A percentile compares a stretch with the other conserved stretches of the same genome.
Conservation (phyloP, 495 filamentous ascomycete species). For the Podospora conica region DNA sequence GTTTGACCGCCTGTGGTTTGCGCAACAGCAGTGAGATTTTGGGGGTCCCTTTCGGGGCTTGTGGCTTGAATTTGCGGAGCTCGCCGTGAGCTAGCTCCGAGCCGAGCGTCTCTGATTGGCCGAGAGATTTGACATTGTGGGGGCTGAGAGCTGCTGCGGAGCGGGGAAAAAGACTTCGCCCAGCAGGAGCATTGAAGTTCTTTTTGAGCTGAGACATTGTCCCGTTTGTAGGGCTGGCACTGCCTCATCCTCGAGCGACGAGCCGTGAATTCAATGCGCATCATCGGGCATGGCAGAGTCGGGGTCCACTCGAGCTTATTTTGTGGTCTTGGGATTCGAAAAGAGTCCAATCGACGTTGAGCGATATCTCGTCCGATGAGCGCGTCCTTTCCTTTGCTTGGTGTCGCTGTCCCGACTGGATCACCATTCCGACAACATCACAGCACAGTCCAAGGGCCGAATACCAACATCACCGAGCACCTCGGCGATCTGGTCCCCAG, state of each 20-base stretch:
- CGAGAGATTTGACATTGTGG: background rate
- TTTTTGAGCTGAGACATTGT: background rate
- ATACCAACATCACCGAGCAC: background rate
- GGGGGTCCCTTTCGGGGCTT: background rate
- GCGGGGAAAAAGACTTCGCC: background rate
- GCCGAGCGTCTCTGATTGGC: background rate
- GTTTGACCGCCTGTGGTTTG: too few species aligned
- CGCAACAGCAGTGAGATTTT: background rate
- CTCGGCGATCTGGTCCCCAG: background rate
- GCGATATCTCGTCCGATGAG: background rate
- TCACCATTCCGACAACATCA: background rate
- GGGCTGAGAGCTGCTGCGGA: background rate
- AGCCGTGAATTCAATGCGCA: background rate
- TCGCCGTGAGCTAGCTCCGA: background rate
- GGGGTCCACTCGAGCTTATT: background rate
- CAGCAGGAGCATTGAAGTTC: too few species aligned
- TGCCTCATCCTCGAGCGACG: background rate
- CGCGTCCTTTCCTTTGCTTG: background rate
- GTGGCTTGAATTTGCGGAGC: background rate
- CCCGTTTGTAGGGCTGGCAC: slow-evolving; percentile 9
- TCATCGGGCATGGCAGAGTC: background rate
- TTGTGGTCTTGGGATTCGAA: background rate
- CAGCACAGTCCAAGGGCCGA: background rate
- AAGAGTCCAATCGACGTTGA: background rate
- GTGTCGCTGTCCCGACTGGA: background rate